Evolutionary conservation across 768 basidiomycete species (phyloP).

Genomic region (Agaricus subrufescens): DNA sequence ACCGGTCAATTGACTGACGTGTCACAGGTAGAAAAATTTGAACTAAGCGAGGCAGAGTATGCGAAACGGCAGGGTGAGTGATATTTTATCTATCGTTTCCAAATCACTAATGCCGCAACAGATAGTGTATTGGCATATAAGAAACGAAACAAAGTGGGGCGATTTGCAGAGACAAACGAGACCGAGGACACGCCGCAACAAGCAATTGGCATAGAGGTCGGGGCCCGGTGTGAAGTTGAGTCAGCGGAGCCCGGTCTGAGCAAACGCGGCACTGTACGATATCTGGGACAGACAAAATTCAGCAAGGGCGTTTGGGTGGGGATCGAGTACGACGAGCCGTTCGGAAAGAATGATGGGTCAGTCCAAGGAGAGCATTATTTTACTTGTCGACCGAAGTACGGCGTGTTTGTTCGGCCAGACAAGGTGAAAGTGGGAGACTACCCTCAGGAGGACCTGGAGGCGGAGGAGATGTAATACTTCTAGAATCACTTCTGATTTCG

Average conservation of each 20-base stretch:
- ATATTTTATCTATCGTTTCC: constrained; percentile 7
- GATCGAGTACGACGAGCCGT: constrained; percentile 91
- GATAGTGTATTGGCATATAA: constrained; percentile 91
- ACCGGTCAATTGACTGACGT: constrained; percentile 86
- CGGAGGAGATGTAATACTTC: constrained; percentile 63
- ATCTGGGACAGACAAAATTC: constrained; percentile 78
- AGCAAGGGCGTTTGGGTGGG: constrained; percentile 82
- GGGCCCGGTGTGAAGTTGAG: constrained; percentile 81
- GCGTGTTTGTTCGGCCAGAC: constrained; percentile 84
- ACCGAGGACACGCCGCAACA: constrained; percentile 19
- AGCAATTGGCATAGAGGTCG: constrained; percentile 51
- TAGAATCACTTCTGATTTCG: too few relatives aligned
- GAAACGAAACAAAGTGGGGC: constrained; percentile 80
- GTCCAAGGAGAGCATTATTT: constrained; percentile 88
- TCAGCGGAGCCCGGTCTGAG: constrained; percentile 61
- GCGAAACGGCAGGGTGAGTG: constrained; percentile 66
- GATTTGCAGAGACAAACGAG: constrained; percentile 63
- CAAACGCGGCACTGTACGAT: constrained; percentile 84
- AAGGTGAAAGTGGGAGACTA: constrained; percentile 81
- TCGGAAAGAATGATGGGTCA: constrained; percentile 92
- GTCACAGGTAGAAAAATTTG: constrained; percentile 88
- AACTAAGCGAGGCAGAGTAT: constrained; percentile 79
- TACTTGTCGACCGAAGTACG: constrained; percentile 67
- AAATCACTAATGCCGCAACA: constrained; percentile 23
- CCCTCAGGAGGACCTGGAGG: constrained; percentile 76